Conservation (phyloP, 805 yeast species). For the Jamesozyma lodderae region DNA sequence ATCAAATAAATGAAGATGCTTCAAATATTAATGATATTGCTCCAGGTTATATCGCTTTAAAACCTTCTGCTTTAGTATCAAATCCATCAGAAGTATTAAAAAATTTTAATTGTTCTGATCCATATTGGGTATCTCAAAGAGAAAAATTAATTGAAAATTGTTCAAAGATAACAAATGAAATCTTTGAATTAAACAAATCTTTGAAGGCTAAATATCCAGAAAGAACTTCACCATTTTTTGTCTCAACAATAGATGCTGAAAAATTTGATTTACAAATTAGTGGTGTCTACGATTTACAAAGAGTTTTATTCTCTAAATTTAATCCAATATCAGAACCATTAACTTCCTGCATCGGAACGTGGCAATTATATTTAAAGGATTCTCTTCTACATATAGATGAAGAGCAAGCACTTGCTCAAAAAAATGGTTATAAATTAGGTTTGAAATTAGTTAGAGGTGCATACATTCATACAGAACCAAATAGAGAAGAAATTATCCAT, state of each 20-base stretch:
- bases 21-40: slow-evolving; percentile 57
- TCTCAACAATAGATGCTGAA: slow-evolving; percentile 85
- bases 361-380: slow-evolving; percentile 82
- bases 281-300: slow-evolving; percentile 86
- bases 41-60: slow-evolving; percentile 86
- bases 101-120: slow-evolving; percentile 38
- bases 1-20: slow-evolving; percentile 33
- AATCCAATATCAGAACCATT: slow-evolving; percentile 48
- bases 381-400: slow-evolving; percentile 49
- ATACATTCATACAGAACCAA: slow-evolving; percentile 80
- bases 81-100: slow-evolving; percentile 68
- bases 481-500: slow-evolving; percentile 60
- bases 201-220: slow-evolving; percentile 47
- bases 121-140: slow-evolving; percentile 46
- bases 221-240: slow-evolving; percentile 63
- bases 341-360: slow-evolving; percentile 75
- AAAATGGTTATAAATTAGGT: slow-evolving; percentile 62
- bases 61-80: slow-evolving; percentile 81
- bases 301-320: slow-evolving; percentile 64
- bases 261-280: slow-evolving; percentile 69
- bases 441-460: slow-evolving; percentile 93
- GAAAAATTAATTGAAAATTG: slow-evolving; percentile 57
- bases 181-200: slow-evolving; percentile 43
- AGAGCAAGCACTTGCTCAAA: slow-evolving; percentile 58
- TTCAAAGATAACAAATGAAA: slow-evolving; percentile 48